Percentiles rank a stretch among this genome's conserved stretches.
phyloP scores from a whole-genome alignment of 805 yeast genomes.

The Candida anglica region DNA sequence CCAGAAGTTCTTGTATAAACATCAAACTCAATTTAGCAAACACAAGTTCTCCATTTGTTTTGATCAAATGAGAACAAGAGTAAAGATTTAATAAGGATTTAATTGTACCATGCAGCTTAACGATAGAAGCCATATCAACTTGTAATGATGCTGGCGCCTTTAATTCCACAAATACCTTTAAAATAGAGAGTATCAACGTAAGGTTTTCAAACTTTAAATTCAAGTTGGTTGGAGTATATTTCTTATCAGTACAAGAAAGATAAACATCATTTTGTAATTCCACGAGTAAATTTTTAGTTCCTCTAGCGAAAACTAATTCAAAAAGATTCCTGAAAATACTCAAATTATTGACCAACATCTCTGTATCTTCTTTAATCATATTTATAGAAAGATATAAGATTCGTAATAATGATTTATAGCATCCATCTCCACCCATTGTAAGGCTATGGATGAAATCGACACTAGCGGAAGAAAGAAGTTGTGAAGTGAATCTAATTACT shows the following conservation, averaged over 20 bases:
- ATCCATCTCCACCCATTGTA: slow-evolving; percentile 29
- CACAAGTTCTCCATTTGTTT: slow-evolving; percentile 58
- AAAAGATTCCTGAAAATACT: slow-evolving; percentile 55
- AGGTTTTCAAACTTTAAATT: slow-evolving; percentile 61
- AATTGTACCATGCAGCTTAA: slow-evolving; percentile 58
- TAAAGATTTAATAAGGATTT: slow-evolving; percentile 61
- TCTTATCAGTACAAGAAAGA: slow-evolving; percentile 28
- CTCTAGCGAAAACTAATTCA: slow-evolving; percentile 60
- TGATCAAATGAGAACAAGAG: slow-evolving; percentile 61
- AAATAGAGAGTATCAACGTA: slow-evolving; percentile 56
- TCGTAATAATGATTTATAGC: slow-evolving; percentile 60
- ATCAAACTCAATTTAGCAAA: slow-evolving; percentile 70
- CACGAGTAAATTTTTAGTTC: slow-evolving; percentile 56
- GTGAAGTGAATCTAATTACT: slow-evolving; percentile 39
- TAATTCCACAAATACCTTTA: slow-evolving; percentile 52
- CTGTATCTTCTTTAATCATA: slow-evolving; percentile 37
- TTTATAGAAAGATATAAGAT: slow-evolving; percentile 48
- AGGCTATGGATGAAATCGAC: slow-evolving; percentile 45
- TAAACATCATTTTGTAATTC: slow-evolving; percentile 57
- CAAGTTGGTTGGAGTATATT: slow-evolving; percentile 30
- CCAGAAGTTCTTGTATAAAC: slow-evolving; percentile 65
- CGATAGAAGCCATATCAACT: slow-evolving; percentile 45
- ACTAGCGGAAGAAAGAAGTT: slow-evolving; percentile 46
- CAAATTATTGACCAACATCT: slow-evolving; percentile 41
- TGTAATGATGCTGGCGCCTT: slow-evolving; percentile 47